Conservation (phyloP, 306 rosid genomes). For the Arachis stenosperma region DNA sequence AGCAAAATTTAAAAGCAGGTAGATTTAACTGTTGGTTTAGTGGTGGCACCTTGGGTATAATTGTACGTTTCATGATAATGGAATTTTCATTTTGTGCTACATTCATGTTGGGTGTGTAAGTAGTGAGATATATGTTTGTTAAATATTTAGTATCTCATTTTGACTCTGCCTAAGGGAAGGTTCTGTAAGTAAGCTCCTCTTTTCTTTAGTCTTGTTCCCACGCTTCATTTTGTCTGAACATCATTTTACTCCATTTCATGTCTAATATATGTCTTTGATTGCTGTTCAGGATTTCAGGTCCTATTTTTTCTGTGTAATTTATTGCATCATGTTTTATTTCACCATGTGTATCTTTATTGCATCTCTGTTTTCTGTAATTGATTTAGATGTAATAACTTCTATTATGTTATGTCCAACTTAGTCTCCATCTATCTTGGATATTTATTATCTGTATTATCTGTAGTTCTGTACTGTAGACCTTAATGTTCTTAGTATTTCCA, state of each 20-base stretch:
- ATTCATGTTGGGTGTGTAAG: neutral
- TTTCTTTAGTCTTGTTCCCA: slow-evolving; percentile 20
- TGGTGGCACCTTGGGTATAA: neutral
- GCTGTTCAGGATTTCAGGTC: slow-evolving; percentile 23
- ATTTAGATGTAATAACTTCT: slow-evolving; percentile 18
- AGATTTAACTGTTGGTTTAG: neutral
- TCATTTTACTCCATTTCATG: neutral
- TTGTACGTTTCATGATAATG: slow-evolving; percentile 17
- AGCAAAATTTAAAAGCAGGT: slow-evolving; percentile 13
- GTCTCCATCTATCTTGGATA: neutral
- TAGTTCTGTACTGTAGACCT: neutral
- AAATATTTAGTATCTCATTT: slow-evolving; percentile 11
- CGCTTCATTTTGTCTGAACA: slow-evolving; percentile 1
- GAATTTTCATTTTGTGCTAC: slow-evolving; percentile 18
- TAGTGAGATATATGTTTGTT: slow-evolving; percentile 9
- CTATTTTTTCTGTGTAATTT: slow-evolving; percentile 6
- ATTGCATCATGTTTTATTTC: neutral
- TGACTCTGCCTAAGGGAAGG: slow-evolving; percentile 14
- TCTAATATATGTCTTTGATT: neutral
- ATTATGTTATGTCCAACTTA: neutral
- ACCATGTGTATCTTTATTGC: slow-evolving; percentile 8
- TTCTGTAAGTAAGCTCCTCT: slow-evolving; percentile 25
- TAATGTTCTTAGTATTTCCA: neutral
- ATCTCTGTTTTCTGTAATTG: slow-evolving; percentile 24
- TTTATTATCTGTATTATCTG: neutral